Evolutionary conservation across 768 basidiomycete genomes (phyloP).

Genomic region (Pulveroboletus sp.): DNA sequence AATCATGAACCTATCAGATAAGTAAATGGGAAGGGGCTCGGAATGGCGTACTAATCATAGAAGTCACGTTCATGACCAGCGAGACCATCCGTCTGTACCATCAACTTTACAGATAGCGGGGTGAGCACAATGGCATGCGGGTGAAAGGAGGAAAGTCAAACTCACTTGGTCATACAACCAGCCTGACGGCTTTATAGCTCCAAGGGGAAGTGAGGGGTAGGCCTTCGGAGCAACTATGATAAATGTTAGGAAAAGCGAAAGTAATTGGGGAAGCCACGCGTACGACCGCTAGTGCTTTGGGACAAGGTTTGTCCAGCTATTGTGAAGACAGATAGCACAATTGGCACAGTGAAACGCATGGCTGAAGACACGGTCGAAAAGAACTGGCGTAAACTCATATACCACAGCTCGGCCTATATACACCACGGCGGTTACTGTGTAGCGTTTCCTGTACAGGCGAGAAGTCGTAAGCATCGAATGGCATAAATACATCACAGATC

Average conservation of each 20-base stretch:
- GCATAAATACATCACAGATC: too few relatives aligned
- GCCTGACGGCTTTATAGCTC: neutral
- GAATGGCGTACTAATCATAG: slow-evolving; percentile 1
- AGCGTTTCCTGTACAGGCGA: too few relatives aligned
- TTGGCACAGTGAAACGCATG: too few relatives aligned
- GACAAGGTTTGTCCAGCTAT: too few relatives aligned
- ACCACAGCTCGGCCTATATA: too few relatives aligned
- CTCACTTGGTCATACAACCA: slow-evolving; percentile 2
- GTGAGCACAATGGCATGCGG: neutral
- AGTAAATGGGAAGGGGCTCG: neutral
- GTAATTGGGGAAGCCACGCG: neutral
- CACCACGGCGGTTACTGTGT: too few relatives aligned
- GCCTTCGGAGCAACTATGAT: neutral
- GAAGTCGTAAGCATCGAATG: too few relatives aligned
- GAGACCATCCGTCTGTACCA: slow-evolving; percentile 2
- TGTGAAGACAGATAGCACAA: too few relatives aligned
- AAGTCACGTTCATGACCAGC: slow-evolving; percentile 1
- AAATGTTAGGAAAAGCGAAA: neutral
- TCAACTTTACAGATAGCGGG: neutral
- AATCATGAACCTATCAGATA: neutral
- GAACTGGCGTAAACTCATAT: too few relatives aligned
- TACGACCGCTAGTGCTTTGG: neutral
- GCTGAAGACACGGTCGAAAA: too few relatives aligned
- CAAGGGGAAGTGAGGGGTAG: neutral
- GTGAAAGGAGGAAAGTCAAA: neutral